Percentiles rank a stretch among this genome's conserved stretches.
Evolutionary conservation across 2,329 filamentous ascomycete species (phyloP).

Genomic region (Cordyceps pruinosa): DNA sequence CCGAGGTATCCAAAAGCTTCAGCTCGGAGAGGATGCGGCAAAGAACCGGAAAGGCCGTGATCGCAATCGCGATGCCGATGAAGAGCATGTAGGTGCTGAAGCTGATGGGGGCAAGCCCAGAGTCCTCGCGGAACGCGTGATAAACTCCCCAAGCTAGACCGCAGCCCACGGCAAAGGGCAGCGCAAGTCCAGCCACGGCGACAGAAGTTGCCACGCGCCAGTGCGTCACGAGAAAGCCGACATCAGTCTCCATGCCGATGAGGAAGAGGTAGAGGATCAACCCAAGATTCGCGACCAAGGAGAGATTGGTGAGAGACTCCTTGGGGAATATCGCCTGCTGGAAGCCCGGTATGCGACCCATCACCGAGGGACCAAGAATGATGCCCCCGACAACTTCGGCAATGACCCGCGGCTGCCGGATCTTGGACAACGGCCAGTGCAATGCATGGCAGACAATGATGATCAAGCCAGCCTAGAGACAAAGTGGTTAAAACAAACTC

Average conservation of each 20-base stretch:
- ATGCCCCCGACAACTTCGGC: constrained; percentile 82
- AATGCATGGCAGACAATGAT: constrained; percentile 45
- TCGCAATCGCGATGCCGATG: constrained; percentile 87
- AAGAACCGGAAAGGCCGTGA: constrained; percentile 85
- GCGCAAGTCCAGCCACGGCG: constrained; percentile 67
- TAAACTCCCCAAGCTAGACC: constrained; percentile 78
- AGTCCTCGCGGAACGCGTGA: constrained; percentile 55
- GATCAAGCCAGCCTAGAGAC: constrained; percentile 34
- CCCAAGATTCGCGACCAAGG: constrained; percentile 74
- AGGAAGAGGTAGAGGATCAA: constrained; percentile 81
- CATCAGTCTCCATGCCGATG: constrained; percentile 79
- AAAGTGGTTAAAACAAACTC: constrained; percentile 11
- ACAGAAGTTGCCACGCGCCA: constrained; percentile 76
- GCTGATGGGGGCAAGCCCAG: constrained; percentile 32
- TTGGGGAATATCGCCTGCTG: constrained; percentile 67
- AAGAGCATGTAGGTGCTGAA: constrained; percentile 60
- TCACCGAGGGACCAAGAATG: constrained; percentile 76
- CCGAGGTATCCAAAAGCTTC: constrained; percentile 73
- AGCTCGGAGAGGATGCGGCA: constrained; percentile 90
- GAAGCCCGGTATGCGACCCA: constrained; percentile 81
- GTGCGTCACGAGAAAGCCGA: constrained; percentile 69
- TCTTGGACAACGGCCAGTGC: constrained; percentile 68
- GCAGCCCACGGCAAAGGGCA: constrained; percentile 77
- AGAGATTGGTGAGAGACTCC: constrained; percentile 67
- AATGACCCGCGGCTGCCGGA: constrained; percentile 76